Evolutionary conservation across 345 rosid species (phyloP).

Genomic region (Eutrema heterophyllum): DNA sequence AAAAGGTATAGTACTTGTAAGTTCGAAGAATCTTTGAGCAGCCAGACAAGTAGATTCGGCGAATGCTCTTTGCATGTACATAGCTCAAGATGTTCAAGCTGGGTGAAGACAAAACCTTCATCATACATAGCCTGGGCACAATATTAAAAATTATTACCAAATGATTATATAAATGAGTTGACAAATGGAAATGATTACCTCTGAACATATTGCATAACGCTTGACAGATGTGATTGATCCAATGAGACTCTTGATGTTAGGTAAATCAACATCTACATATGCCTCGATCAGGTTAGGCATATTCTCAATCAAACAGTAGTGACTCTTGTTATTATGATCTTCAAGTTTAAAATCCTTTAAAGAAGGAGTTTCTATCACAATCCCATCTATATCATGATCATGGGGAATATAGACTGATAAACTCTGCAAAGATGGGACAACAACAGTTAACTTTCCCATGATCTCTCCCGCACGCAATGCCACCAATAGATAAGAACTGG

Average conservation of each 20-base stretch:
- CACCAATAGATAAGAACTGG: not conserved
- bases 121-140: not conserved
- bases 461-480: accelerated
- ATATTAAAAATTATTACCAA: not conserved
- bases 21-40: not conserved
- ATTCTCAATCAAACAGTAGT: not conserved
- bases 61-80: not conserved
- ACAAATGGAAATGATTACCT: not conserved
- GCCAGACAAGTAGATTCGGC: not conserved
- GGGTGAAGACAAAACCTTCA: slow-evolving; percentile 2
- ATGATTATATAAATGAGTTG: not conserved
- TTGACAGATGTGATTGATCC: slow-evolving; percentile 11
- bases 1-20: not conserved
- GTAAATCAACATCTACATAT: not conserved
- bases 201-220: not conserved
- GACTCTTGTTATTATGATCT: not conserved
- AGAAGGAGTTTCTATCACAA: slow-evolving; percentile 1
- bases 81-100: not conserved
- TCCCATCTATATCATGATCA: not conserved
- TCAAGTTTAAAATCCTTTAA: not conserved
- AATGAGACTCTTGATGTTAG: not conserved
- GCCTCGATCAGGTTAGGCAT: slow-evolving; percentile 16
- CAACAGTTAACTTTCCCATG: not conserved
- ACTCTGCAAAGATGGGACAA: not conserved
- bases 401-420: not conserved